Evolutionary conservation across 2,329 filamentous ascomycete species (phyloP), one percentile per base, ranked within the genome.

Genomic region (Talaromyces sp.): DNA sequence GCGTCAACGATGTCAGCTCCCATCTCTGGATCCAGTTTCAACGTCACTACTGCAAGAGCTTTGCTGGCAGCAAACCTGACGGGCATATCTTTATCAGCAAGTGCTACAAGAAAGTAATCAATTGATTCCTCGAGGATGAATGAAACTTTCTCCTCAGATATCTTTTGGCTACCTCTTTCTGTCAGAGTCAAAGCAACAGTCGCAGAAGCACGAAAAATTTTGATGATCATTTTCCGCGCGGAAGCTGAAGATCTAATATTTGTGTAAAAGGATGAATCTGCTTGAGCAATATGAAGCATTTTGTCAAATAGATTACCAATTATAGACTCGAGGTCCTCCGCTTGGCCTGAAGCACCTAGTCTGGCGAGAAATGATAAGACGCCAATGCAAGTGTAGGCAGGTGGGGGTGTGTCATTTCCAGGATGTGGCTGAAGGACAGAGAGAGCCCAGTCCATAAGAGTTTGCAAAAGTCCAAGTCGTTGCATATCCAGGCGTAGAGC

Each of bases 21-120:
- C 89, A 97, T 92, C 27, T 89, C 89, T 0, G 85, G 76, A 52
- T 92, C 87, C 7, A 99, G 78, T 66, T 90, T 93, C 57, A 96
- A 79, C 0, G 93, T 89, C 66, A 98, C 87, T 59, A 96, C 84
- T 74, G 92, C 96, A 52, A 98, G 84, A 4, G 92, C 90, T 77
- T 99, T 99, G 74, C 92, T 96, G 23, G 94, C 91, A 34, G 94
- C 90, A 68, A 96, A 86, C 42, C 95, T 84, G 12, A 99, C 93
- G 0, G 92, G 92, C 0, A 93, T 97, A 69, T 98, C 93, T 63
- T 91, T 90, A 73, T 99, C 95, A 1, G 87, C 87, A 1, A 98
- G 80, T 12, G 85, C 83, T 63, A 91, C 88, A 2, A 99, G 82
- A 3, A 97, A 82, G 69, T 90, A 87, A 59, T 92, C 90, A 67